Conservation (phyloP, 2,329 filamentous ascomycete species). For the Epichloe bromicola region DNA sequence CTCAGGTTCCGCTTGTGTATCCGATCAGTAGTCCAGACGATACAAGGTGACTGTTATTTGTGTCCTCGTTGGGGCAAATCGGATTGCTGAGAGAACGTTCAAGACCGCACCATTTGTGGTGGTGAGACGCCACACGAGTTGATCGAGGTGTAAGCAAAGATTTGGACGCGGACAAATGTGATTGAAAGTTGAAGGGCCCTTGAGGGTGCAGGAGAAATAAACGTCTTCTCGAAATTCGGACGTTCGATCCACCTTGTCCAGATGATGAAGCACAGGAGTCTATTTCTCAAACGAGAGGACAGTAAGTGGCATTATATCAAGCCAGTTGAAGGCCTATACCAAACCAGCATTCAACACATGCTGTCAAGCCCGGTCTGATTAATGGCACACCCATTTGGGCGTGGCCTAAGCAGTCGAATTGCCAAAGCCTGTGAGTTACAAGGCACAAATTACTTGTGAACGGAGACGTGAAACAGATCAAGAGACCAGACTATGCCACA, state of each 20-base stretch:
- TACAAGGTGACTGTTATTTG: background rate
- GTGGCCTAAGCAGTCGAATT: background rate
- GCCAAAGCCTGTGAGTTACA: background rate
- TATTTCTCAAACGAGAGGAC: background rate
- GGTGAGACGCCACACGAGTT: background rate
- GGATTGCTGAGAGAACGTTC: background rate
- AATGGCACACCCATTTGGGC: background rate
- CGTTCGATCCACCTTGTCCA: background rate
- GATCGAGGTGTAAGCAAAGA: background rate
- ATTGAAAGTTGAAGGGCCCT: background rate
- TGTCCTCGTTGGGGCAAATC: background rate
- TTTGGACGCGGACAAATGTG: background rate
- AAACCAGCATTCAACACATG: background rate
- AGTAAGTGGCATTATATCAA: background rate
- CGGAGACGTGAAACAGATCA: slow-evolving; percentile 1
- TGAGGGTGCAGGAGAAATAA: background rate
- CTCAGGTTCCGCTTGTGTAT: slow-evolving; percentile 1
- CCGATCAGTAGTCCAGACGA: background rate
- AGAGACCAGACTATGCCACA: background rate
- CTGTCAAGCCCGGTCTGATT: background rate
- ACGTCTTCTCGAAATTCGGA: background rate
- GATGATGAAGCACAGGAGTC: background rate
- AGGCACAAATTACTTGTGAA: background rate
- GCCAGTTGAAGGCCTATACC: background rate
- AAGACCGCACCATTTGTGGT: background rate